These are phyloP conservation scores for Funneliformis geosporum DNA, from an alignment of 192 early-diverging fungal genomes.

Conservation along the genomic window DNA sequence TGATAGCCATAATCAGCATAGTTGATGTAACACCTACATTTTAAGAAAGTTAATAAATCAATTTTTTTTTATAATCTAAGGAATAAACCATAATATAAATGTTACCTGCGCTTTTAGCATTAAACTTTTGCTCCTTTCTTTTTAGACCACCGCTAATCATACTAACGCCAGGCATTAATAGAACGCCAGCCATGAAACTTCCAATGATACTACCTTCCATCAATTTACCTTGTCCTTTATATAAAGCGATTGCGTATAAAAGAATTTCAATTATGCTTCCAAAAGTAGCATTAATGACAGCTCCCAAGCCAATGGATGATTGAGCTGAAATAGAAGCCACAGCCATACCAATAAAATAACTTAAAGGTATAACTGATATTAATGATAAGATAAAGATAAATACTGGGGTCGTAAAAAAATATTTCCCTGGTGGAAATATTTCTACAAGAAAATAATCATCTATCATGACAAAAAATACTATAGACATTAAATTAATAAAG, in stretches of 20 bases:
- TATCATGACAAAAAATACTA: constrained; percentile 82
- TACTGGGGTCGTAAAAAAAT: constrained; percentile 46
- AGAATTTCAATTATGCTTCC: constrained; percentile 96
- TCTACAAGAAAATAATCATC: constrained; percentile 74
- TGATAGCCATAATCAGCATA: constrained; percentile 91
- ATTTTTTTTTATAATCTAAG: too few relatives aligned
- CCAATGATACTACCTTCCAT: constrained; percentile 94
- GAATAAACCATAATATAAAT: too few relatives aligned
- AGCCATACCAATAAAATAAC: constrained; percentile 97
- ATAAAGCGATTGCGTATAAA: constrained; percentile 86
- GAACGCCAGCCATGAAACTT: constrained; percentile 82
- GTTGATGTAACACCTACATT: constrained; percentile 83
- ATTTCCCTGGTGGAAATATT: constrained; percentile 38
- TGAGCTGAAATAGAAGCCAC: constrained; percentile 97
- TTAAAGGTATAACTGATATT: constrained; percentile 83
- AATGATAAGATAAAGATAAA: constrained; percentile 69
- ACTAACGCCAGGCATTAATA: constrained; percentile 89
- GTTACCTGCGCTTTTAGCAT: constrained; percentile 85
- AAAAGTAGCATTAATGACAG: constrained; percentile 97
- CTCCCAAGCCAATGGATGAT: constrained; percentile 87
- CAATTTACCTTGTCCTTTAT: constrained; percentile 80
- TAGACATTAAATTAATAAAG: constrained; percentile 86
- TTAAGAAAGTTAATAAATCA: background rate
- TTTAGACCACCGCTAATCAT: constrained; percentile 93
- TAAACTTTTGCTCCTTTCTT: constrained; percentile 92